A percentile compares a stretch with the other conserved stretches of the same genome.
Conservation (phyloP, 805 yeast genomes). For the Maudiozyma barnettii region DNA sequence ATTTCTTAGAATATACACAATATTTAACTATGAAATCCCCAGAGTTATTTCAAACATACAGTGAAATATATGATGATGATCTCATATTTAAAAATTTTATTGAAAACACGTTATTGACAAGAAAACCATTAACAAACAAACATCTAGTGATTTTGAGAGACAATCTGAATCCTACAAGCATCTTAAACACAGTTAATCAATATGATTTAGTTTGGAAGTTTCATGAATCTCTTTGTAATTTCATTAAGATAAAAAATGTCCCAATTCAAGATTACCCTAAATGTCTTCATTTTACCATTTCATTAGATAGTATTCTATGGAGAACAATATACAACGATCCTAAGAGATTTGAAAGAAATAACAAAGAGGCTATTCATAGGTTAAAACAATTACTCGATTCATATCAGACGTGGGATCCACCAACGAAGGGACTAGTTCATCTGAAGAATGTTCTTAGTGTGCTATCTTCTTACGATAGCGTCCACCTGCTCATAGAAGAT, state of each 20-base stretch:
- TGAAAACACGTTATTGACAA: conserved; percentile 19
- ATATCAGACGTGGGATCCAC: conserved; percentile 28
- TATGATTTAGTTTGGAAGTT: conserved; percentile 36
- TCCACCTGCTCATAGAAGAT: conserved; percentile 18
- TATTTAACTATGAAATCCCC: conserved; percentile 18
- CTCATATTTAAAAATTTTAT: conserved; percentile 21
- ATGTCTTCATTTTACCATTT: conserved; percentile 10
- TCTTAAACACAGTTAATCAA: conserved; percentile 26
- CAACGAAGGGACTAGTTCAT: conserved; percentile 25
- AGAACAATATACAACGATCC: conserved; percentile 5
- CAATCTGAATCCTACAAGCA: conserved; percentile 19
- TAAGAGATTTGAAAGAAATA: conserved; percentile 12
- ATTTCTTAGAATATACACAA: conserved; percentile 19
- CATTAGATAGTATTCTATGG: conserved; percentile 12
- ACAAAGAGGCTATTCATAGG: conserved; percentile 17
- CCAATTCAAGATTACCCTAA: conserved; percentile 15
- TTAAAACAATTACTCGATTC: conserved; percentile 21
- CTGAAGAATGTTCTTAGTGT: conserved; percentile 25
- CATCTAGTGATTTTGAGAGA: conserved; percentile 12
- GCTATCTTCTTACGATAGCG: conserved; percentile 19
- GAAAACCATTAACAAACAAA: conserved; percentile 15
- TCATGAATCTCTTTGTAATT: conserved; percentile 32
- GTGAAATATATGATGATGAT: conserved; percentile 24
- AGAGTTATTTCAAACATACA: conserved; percentile 14
- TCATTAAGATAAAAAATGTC: conserved; percentile 27